Conservation (phyloP, 176 grass and related monocot genomes). For the Leersia perrieri region DNA sequence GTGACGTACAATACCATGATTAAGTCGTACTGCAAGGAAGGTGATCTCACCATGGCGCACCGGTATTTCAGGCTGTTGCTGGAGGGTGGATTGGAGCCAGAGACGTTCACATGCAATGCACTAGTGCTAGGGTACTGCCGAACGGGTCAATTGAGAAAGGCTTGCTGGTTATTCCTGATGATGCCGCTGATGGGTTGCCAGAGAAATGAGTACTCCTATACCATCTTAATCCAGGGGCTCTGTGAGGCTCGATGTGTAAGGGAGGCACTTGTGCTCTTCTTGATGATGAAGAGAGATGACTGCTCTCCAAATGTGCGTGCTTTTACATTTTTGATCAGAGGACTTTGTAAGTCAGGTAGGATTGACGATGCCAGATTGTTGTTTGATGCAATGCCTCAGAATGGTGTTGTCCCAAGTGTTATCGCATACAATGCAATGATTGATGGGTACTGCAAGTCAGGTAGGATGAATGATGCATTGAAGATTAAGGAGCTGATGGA, state of each 20-base stretch:
- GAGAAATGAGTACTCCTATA: slow-evolving; percentile 80
- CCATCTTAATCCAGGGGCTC: slow-evolving; percentile 70
- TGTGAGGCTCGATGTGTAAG: slow-evolving; percentile 28
- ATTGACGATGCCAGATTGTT: slow-evolving; percentile 38
- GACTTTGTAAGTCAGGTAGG: slow-evolving; percentile 64
- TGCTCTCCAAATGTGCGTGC: slow-evolving; percentile 65
- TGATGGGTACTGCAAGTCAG: slow-evolving; percentile 49
- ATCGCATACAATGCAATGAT: slow-evolving; percentile 63
- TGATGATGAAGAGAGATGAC: slow-evolving; percentile 55
- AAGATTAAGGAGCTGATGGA: slow-evolving; percentile 56
- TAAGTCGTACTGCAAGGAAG: slow-evolving; percentile 68
- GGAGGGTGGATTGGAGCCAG: slow-evolving; percentile 39
- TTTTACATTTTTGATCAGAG: slow-evolving; percentile 55
- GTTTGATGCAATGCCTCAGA: slow-evolving; percentile 68
- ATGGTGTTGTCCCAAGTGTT: slow-evolving; percentile 47
- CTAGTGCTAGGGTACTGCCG: slow-evolving; percentile 58
- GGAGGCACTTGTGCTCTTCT: slow-evolving; percentile 54
- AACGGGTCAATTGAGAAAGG: slow-evolving; percentile 44
- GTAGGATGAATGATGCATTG: slow-evolving; percentile 42
- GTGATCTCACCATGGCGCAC: slow-evolving; percentile 43
- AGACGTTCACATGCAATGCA: slow-evolving; percentile 63
- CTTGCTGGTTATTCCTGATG: slow-evolving; percentile 76
- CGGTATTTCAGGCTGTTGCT: slow-evolving; percentile 53
- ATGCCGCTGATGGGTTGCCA: slow-evolving; percentile 65
- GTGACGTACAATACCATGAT: slow-evolving; percentile 77